phyloP scores from a whole-genome alignment of 495 filamentous ascomycete species.

The Recurvomyces mirabilis region DNA sequence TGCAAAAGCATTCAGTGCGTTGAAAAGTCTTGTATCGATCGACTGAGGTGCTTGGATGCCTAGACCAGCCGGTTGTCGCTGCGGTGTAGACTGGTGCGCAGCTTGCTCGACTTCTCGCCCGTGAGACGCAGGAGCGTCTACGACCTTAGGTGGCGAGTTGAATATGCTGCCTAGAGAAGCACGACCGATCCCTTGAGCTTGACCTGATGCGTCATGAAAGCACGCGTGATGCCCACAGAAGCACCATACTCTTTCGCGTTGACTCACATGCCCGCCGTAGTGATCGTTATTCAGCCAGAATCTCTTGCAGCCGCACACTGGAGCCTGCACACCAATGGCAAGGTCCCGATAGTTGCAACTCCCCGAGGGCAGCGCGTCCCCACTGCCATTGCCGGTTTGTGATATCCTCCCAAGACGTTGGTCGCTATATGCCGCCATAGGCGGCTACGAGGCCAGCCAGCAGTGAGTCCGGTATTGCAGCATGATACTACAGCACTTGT shows the following conservation, averaged over 20 bases:
- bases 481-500: slow-evolving; percentile 11
- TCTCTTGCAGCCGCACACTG: slow-evolving; percentile 53
- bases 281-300: slow-evolving; percentile 45
- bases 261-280: slow-evolving; percentile 24
- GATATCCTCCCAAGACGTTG: slow-evolving; percentile 2
- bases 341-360: slow-evolving; percentile 53
- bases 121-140: not conserved
- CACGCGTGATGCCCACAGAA: slow-evolving; percentile 65
- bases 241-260: slow-evolving; percentile 42
- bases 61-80: slow-evolving; percentile 6
- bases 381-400: slow-evolving; percentile 4
- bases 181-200: slow-evolving; percentile 4
- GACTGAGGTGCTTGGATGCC: slow-evolving; percentile 16
- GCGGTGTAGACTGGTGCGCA: not conserved
- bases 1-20: slow-evolving; percentile 17
- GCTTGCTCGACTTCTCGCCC: not conserved
- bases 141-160: not conserved
- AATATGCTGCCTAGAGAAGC: not conserved
- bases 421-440: slow-evolving; percentile 20
- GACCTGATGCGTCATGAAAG: slow-evolving; percentile 44
- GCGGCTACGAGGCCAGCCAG: slow-evolving; percentile 19
- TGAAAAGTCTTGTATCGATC: slow-evolving; percentile 16
- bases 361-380: slow-evolving; percentile 30
- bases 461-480: slow-evolving; percentile 11
- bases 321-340: slow-evolving; percentile 31